Evolutionary conservation across 768 basidiomycete genomes (phyloP).

Genomic region (Hygrophorus pudorinus): DNA sequence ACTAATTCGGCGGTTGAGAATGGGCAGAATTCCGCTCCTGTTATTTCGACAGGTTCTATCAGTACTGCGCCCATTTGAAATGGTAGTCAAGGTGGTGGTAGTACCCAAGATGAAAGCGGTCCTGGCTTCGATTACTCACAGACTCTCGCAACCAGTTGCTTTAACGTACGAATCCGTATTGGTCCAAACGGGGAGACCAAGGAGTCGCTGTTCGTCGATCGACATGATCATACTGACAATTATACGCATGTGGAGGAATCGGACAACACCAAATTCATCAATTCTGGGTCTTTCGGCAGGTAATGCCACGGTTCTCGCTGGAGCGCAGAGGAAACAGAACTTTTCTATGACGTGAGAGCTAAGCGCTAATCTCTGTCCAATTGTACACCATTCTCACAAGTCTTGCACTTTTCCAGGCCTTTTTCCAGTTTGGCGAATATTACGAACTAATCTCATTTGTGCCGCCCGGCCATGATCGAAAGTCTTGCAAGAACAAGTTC

Average conservation of each 20-base stretch:
- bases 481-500: slow-evolving; percentile 90
- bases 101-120: slow-evolving; percentile 33
- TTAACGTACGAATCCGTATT: slow-evolving; percentile 78
- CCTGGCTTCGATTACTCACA: slow-evolving; percentile 65
- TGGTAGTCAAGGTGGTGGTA: slow-evolving; percentile 20
- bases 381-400: slow-evolving; percentile 3
- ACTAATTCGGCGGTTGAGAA: slow-evolving; percentile 10
- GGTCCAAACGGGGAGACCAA: slow-evolving; percentile 85
- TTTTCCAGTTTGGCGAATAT: slow-evolving; percentile 84
- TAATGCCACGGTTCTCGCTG: slow-evolving; percentile 77
- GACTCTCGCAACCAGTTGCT: slow-evolving; percentile 55
- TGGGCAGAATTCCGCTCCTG: slow-evolving; percentile 8
- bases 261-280: slow-evolving; percentile 78
- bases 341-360: slow-evolving; percentile 80
- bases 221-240: slow-evolving; percentile 48
- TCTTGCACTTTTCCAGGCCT: slow-evolving; percentile 43
- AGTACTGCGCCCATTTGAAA: neutral
- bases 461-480: slow-evolving; percentile 76
- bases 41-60: neutral
- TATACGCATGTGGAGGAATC: slow-evolving; percentile 78
- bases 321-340: slow-evolving; percentile 83
- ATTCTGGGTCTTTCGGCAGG: slow-evolving; percentile 73
- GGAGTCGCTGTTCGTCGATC: slow-evolving; percentile 72
- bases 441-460: slow-evolving; percentile 87
- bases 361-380: slow-evolving; percentile 15